A percentile compares a stretch with the other conserved stretches of the same genome.
Conservation (phyloP, 108 stramenopile genomes). For the Parmales sp. region DNA sequence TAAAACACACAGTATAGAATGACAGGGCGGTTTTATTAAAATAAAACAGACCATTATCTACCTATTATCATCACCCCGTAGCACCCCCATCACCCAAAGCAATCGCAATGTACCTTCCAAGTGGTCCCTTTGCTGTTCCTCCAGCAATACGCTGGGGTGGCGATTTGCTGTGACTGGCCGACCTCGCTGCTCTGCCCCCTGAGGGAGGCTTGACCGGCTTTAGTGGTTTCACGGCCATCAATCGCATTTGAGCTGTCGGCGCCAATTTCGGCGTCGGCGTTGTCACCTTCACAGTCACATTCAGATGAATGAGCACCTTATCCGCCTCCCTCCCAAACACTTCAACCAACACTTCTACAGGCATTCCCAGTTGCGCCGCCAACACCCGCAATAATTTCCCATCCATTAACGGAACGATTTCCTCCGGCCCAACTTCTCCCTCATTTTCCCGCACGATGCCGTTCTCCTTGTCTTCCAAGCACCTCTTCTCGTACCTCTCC, state of each 20-base stretch:
- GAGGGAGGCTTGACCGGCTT: not conserved
- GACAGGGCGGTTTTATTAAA: no score
- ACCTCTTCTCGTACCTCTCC: not conserved
- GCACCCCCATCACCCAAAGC: not conserved
- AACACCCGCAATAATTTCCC: not conserved
- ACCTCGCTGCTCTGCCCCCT: not conserved
- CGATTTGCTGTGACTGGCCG: not conserved
- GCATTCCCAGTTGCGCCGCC: slow-evolving; percentile 4
- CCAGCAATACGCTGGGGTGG: not conserved
- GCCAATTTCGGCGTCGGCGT: not conserved
- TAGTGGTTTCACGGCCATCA: not conserved
- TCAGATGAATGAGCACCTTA: not conserved
- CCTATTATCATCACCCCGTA: not conserved
- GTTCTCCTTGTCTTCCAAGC: not conserved
- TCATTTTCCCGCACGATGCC: not conserved
- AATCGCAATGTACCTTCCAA: not conserved
- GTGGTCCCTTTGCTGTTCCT: not conserved
- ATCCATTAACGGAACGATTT: not conserved
- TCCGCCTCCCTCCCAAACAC: not conserved
- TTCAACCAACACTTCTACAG: not conserved
- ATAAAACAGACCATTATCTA: no score
- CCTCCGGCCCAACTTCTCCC: not conserved
- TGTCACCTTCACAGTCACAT: not conserved
- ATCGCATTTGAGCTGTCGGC: not conserved
- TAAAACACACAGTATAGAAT: not conserved